These are phyloP conservation scores for Botrytis fabae DNA, from an alignment of 2,329 filamentous ascomycete species.

Conservation along the genomic window DNA sequence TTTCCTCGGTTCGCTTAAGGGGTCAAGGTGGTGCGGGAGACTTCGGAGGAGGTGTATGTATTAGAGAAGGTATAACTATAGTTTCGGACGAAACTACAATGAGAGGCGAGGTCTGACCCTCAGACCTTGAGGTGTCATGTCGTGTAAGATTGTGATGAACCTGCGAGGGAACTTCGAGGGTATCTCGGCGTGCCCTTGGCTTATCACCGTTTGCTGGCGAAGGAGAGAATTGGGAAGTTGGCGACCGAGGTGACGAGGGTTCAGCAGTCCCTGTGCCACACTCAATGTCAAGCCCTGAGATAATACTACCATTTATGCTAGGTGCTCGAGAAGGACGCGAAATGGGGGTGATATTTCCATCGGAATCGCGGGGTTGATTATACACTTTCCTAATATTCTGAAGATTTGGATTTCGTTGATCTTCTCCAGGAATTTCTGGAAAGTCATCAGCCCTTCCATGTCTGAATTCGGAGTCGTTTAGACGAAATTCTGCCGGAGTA, in stretches of 20 bases:
- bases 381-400: conserved; percentile 45
- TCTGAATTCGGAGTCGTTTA: conserved; percentile 52
- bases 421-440: conserved; percentile 57
- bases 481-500: conserved; percentile 49
- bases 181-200: conserved; percentile 34
- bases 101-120: conserved; percentile 22
- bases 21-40: conserved; percentile 1
- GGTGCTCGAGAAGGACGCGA: conserved; percentile 42
- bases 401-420: conserved; percentile 46
- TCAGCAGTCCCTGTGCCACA: conserved; percentile 27
- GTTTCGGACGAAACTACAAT: conserved; percentile 33
- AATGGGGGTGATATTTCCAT: conserved; percentile 39
- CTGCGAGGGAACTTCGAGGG: conserved; percentile 44
- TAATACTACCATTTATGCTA: conserved; percentile 43
- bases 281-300: conserved; percentile 37
- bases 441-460: conserved; percentile 50
- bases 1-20: not conserved
- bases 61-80: not conserved
- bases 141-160: conserved; percentile 29
- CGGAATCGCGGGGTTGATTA: conserved; percentile 41
- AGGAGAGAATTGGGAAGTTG: conserved; percentile 14
- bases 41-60: not conserved
- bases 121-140: conserved; percentile 15
- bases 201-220: conserved; percentile 16
- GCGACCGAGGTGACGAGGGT: conserved; percentile 26